Evolutionary conservation across 2,329 filamentous ascomycete genomes (phyloP).

Genomic region (Diaporthe aspalathi): DNA sequence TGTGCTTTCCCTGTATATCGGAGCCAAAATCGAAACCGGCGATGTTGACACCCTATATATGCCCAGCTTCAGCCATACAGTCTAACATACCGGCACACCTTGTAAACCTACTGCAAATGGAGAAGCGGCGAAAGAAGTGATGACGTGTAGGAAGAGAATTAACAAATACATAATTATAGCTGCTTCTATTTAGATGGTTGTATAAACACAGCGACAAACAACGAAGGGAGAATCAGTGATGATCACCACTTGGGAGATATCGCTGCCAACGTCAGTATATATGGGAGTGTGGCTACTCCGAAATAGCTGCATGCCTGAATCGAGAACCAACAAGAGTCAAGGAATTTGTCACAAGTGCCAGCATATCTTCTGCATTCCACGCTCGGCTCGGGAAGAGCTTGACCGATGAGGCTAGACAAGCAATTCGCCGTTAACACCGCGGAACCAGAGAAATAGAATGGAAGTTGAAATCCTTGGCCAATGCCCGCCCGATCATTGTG

Average conservation of each 20-base stretch:
- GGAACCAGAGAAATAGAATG: neutral
- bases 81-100: neutral
- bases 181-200: neutral
- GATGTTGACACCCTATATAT: constrained; percentile 53
- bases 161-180: constrained; percentile 1
- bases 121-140: constrained; percentile 11
- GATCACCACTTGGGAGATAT: neutral
- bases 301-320: neutral
- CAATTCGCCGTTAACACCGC: neutral
- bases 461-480: constrained; percentile 8
- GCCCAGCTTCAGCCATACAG: neutral
- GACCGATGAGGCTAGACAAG: neutral
- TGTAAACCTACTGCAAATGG: constrained; percentile 23
- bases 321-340: neutral
- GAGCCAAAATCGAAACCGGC: constrained; percentile 62
- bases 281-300: neutral
- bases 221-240: no score
- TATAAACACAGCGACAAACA: neutral
- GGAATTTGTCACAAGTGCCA: constrained; percentile 7
- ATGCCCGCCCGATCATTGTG: neutral
- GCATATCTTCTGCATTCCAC: constrained; percentile 16
- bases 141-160: constrained; percentile 1
- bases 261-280: neutral
- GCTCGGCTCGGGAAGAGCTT: constrained; percentile 15
- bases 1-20: constrained; percentile 54